Percentiles rank a stretch among this genome's conserved stretches.
Evolutionary conservation across 1,284 basidiomycete species (phyloP).

Genomic region (Cutaneotrichosporon sp.): DNA sequence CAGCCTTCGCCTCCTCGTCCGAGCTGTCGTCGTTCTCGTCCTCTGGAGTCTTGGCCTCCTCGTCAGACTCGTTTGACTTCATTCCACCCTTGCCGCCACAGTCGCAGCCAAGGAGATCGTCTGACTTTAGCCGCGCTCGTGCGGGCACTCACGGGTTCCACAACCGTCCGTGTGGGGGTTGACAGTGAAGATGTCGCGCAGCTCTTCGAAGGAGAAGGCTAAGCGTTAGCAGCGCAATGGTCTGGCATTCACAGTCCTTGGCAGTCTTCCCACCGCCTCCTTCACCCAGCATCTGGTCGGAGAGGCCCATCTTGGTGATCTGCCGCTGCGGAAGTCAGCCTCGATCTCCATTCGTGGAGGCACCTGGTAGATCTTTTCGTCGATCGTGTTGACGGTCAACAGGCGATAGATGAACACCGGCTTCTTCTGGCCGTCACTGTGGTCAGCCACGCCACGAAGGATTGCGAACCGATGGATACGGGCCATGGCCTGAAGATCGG

Average conservation of each 20-base stretch:
- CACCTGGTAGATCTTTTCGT: conserved; percentile 56
- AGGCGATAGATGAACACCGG: conserved; percentile 93
- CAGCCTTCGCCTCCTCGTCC: conserved; percentile 52
- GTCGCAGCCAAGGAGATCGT: conserved; percentile 70
- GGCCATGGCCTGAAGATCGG: conserved; percentile 95
- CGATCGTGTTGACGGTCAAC: conserved; percentile 61
- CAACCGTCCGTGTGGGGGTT: conserved; percentile 73
- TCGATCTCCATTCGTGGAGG: conserved; percentile 7
- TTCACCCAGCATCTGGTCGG: conserved; percentile 58
- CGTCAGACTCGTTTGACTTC: conserved; percentile 29
- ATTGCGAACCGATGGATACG: conserved; percentile 79
- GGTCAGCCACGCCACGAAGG: conserved; percentile 23
- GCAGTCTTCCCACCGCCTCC: conserved; percentile 32
- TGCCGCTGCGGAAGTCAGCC: conserved; percentile 64
- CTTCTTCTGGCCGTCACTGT: conserved; percentile 89
- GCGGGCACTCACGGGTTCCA: conserved; percentile 66
- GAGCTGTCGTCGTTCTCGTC: conserved; percentile 6
- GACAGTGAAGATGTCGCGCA: conserved; percentile 87
- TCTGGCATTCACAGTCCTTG: conserved; percentile 74
- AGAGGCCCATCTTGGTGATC: conserved; percentile 89
- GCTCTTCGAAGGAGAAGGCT: conserved; percentile 87
- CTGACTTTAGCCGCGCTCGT: conserved; percentile 22
- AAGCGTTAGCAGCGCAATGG: conserved; percentile 37
- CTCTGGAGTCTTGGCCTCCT: conserved; percentile 25
- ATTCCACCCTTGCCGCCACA: conserved; percentile 54